phyloP scores from a whole-genome alignment of 352 stramenopile species.

The Ophiocytium majus region DNA sequence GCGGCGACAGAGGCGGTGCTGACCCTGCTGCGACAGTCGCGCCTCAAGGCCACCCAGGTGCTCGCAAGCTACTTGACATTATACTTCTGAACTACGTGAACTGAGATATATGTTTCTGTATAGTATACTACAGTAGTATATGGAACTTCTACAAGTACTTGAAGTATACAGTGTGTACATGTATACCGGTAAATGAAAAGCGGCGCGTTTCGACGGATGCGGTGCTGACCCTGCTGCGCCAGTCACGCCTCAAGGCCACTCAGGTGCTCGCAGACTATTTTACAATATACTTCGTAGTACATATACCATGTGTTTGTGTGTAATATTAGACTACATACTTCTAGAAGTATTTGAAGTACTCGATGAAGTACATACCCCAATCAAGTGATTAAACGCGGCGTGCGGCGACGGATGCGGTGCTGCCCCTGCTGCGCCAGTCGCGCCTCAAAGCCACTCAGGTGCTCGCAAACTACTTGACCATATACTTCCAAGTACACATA shows the following conservation, averaged over 20 bases:
- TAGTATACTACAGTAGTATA: too few relatives aligned
- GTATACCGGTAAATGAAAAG: background rate
- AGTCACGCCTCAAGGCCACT: background rate
- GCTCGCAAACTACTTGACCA: too few relatives aligned
- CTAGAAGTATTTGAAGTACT: background rate
- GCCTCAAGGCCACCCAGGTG: constrained; percentile 9
- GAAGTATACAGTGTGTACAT: background rate
- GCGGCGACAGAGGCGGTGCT: background rate
- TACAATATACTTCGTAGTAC: too few relatives aligned
- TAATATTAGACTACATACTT: too few relatives aligned
- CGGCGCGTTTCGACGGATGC: background rate
- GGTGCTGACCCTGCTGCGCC: background rate
- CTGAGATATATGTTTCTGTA: too few relatives aligned
- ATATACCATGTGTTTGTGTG: too few relatives aligned
- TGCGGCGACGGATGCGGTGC: background rate
- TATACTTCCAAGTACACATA: too few relatives aligned
- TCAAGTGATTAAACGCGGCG: background rate
- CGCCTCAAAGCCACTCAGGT: background rate
- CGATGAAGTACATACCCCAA: background rate
- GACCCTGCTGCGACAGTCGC: constrained; percentile 1
- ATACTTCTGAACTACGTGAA: too few relatives aligned
- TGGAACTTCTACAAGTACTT: too few relatives aligned
- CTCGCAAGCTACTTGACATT: too few relatives aligned
- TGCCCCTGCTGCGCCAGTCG: background rate
- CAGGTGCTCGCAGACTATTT: constrained; percentile 16